Base-by-base conservation (phyloP, 805 yeast species). In the Barnettozyma botsteinii region DNA sequence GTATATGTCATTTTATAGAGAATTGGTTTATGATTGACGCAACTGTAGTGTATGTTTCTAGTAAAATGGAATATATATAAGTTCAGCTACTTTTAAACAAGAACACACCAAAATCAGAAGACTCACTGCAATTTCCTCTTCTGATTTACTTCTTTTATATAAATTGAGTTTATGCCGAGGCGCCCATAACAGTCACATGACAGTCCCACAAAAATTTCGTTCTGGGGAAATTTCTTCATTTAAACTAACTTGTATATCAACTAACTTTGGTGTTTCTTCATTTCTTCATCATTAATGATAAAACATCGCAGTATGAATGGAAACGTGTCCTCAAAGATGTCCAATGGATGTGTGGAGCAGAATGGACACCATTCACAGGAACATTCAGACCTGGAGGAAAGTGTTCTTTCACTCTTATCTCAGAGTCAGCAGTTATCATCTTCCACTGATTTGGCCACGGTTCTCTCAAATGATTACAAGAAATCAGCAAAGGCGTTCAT, bases 401-500 rank as follows among this genome's bases (percentile, higher is more conserved):
- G 43, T 19, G 37, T 40, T 5, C 22, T 26, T 3, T 40, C 43
- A 4, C 26, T 40, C n/a, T 22, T 40, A 26, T 40, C 43, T 14
- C 40, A 37, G 23, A 37, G 40, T 14, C 15, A 10, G 11, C n/a
- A 7, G 23, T n/a, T n/a, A n/a, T 21, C 31, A 12, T 13, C 29
- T 12, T n/a, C 23, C 22, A 31, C 18, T 20, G 31, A 31, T 17
- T 14, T 14, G 4, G 40, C 15, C 35, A 22, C 35, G 12, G 15
- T 20, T 21, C 8, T 15, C 15, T 14, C 41, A 7, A 38, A 34
- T 7, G 38, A 34, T 5, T 55, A 52, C 32, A 46, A 48, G 11
- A 52, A 48, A 31, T 44, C 53, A 14, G 54, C 57, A 3, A 56
- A 47, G 27, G 14, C 48, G 12, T 56, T 56, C 43, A 45, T 55